phyloP scores from a whole-genome alignment of 2,329 filamentous ascomycete species.

The Epichloe sp. region DNA sequence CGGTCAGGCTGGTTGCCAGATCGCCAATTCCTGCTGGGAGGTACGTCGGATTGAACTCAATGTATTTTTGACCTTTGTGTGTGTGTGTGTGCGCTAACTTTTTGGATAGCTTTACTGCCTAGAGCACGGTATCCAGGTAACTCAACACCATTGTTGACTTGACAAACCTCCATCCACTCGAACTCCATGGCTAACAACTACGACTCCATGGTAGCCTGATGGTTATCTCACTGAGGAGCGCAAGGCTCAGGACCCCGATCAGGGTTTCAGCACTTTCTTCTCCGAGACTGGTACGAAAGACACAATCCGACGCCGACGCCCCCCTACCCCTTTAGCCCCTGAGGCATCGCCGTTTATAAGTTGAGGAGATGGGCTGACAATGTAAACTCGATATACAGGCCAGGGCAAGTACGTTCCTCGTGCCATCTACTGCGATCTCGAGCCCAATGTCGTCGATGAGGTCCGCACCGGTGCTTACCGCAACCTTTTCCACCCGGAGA shows the following conservation, averaged over 20 bases:
- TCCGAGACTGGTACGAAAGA: conserved; percentile 77
- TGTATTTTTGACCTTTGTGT: not conserved
- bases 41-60: conserved; percentile 42
- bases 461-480: conserved; percentile 96
- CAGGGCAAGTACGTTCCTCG: conserved; percentile 98
- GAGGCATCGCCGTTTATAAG: not conserved
- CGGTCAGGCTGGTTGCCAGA: conserved; percentile 99
- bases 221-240: conserved; percentile 97
- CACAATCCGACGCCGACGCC: not conserved
- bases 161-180: conserved; percentile 3
- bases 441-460: conserved; percentile 98
- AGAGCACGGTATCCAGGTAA: conserved; percentile 97
- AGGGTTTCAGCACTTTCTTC: conserved; percentile 99
- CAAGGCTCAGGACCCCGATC: conserved; percentile 82
- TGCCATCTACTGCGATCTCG: conserved; percentile 98
- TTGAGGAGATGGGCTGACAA: not conserved
- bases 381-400: conserved; percentile 38
- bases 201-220: conserved; percentile 56
- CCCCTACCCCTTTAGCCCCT: not conserved
- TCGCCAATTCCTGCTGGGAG: conserved; percentile 99
- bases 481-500: conserved; percentile 94
- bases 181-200: conserved; percentile 4
- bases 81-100: conserved; percentile 12
- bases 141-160: conserved; percentile 15
- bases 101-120: conserved; percentile 89